These are phyloP conservation scores for Lentinus brumalis DNA, from an alignment of 768 basidiomycete genomes.

Conservation along the genomic window DNA sequence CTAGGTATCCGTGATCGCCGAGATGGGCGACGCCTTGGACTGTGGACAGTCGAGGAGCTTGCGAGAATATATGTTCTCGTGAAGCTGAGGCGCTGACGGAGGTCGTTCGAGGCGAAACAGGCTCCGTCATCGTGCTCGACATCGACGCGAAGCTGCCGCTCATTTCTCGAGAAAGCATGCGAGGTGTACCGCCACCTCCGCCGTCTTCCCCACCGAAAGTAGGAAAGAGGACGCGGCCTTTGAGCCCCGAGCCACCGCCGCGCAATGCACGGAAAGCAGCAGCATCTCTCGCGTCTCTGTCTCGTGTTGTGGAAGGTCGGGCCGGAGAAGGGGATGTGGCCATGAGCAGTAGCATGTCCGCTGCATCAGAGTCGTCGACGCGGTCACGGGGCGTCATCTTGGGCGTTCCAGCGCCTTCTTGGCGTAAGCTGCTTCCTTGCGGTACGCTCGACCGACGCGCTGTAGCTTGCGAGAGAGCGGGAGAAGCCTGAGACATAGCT, in stretches of 20 bases:
- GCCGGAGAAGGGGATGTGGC: conserved; percentile 85
- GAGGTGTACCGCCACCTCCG: conserved; percentile 14
- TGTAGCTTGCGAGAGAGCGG: conserved; percentile 18
- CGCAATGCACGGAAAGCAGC: conserved; percentile 56
- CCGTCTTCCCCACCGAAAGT: conserved; percentile 25
- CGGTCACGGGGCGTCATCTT: conserved; percentile 24
- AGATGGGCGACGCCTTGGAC: neutral
- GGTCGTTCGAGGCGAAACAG: conserved; percentile 10
- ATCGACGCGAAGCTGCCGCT: conserved; percentile 47
- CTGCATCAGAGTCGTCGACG: conserved; percentile 68
- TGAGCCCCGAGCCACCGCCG: conserved; percentile 51
- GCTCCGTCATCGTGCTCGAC: conserved; percentile 33
- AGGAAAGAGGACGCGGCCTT: conserved; percentile 74
- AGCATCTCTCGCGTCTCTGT: conserved; percentile 50
- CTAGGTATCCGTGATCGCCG: conserved; percentile 5
- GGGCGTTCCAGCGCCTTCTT: conserved; percentile 22
- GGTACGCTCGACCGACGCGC: conserved; percentile 14
- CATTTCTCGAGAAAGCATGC: conserved; percentile 32
- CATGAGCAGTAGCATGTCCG: conserved; percentile 83
- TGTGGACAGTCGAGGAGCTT: conserved; percentile 1
- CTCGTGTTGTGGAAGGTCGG: conserved; percentile 50
- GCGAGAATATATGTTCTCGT: neutral
- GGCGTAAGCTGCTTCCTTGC: conserved; percentile 18
- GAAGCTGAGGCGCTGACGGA: neutral
- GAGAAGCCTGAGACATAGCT: conserved; percentile 17